phyloP scores from a whole-genome alignment of 768 basidiomycete genomes.

The Mycena rosella region DNA sequence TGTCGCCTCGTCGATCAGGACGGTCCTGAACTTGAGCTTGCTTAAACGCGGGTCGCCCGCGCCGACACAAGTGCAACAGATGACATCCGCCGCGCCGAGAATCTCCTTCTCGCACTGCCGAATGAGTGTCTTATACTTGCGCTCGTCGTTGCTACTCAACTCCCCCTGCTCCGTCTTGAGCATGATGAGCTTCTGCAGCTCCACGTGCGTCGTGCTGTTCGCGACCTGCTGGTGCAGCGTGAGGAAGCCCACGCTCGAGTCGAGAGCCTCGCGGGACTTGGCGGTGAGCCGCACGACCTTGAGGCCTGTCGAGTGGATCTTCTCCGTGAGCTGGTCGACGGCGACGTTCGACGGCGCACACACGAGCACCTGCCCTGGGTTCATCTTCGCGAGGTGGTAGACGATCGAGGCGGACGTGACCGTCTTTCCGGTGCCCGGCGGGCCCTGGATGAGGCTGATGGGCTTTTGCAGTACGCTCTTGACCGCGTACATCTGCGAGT shows the following conservation, averaged over 20 bases:
- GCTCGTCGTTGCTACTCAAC: conserved; percentile 94
- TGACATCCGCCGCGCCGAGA: conserved; percentile 93
- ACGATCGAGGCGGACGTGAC: conserved; percentile 99
- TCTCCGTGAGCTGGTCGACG: conserved; percentile 98
- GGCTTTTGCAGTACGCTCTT: conserved; percentile 99
- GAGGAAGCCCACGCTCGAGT: conserved; percentile 94
- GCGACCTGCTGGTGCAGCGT: conserved; percentile 98
- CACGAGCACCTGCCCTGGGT: conserved; percentile 98
- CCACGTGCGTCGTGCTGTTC: conserved; percentile 95
- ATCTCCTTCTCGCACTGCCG: conserved; percentile 99
- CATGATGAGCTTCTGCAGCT: conserved; percentile 98
- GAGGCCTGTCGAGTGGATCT: conserved; percentile 98
- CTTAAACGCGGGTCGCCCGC: conserved; percentile 95
- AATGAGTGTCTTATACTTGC: conserved; percentile 97
- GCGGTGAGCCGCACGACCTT: conserved; percentile 98
- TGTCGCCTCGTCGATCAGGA: conserved; percentile 98
- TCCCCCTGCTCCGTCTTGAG: conserved; percentile 98
- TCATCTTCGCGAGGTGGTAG: conserved; percentile 99
- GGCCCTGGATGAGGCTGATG: conserved; percentile 96
- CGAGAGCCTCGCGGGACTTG: conserved; percentile 97
- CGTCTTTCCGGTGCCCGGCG: conserved; percentile 98
- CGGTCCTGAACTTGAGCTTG: conserved; percentile 98
- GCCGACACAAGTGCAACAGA: conserved; percentile 98
- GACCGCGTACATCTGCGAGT: conserved; percentile 99
- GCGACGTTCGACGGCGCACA: conserved; percentile 99